These are phyloP conservation scores for Fraxinus sp. DNA, from an alignment of 305 asterid species.

Conservation along the genomic window DNA sequence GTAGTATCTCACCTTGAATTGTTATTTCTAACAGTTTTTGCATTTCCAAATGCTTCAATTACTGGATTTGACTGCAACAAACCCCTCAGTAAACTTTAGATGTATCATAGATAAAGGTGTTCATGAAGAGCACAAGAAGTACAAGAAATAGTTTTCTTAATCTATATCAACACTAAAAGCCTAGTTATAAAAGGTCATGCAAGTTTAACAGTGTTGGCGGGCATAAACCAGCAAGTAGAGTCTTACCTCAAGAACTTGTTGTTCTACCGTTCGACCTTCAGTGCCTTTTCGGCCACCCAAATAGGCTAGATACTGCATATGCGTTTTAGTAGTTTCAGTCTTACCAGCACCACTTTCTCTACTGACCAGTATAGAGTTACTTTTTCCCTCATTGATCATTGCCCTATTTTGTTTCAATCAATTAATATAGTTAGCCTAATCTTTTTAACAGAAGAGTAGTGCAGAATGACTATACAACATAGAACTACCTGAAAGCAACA, in stretches of 20 bases:
- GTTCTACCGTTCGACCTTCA: conserved; percentile 92
- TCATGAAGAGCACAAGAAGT: neutral
- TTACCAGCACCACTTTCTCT: conserved; percentile 98
- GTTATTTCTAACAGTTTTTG: conserved; percentile 88
- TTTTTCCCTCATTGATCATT: conserved; percentile 75
- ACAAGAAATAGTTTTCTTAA: neutral
- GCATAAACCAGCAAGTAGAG: conserved; percentile 20
- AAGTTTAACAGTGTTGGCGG: neutral
- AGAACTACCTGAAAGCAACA: conserved; percentile 67
- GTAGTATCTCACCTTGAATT: conserved; percentile 63
- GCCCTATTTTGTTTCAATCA: conserved; percentile 54
- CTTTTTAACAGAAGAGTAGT: conserved; percentile 15
- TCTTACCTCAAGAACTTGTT: conserved; percentile 90
- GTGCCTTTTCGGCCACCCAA: conserved; percentile 87
- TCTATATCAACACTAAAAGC: neutral
- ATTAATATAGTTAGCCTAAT: conserved; percentile 31
- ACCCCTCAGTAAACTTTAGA: conserved; percentile 28
- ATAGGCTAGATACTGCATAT: conserved; percentile 83
- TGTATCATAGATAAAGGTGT: conserved; percentile 19
- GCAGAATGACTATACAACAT: neutral
- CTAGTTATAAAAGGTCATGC: neutral
- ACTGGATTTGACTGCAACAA: conserved; percentile 85
- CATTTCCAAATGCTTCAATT: conserved; percentile 94
- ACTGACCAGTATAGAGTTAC: conserved; percentile 82
- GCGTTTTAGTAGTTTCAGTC: conserved; percentile 96